These are phyloP conservation scores for Aaosphaeria arxii DNA, from an alignment of 2,329 filamentous ascomycete species.

Conservation along the genomic window DNA sequence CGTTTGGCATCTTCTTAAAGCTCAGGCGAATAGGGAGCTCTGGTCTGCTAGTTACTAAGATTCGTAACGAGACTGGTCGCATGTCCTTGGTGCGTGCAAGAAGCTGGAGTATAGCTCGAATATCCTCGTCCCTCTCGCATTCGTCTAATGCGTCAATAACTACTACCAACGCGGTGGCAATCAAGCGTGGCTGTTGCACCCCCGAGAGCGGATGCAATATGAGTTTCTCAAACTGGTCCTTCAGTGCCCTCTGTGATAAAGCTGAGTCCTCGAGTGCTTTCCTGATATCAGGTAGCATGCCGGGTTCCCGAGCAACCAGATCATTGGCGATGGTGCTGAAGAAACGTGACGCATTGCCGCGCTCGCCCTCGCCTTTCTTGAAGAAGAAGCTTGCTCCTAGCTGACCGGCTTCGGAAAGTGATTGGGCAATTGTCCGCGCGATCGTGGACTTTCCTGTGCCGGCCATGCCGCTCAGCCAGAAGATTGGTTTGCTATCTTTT, in stretches of 20 bases:
- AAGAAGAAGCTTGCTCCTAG: slow-evolving; percentile 7
- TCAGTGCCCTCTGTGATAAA: neutral
- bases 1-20: slow-evolving; percentile 15
- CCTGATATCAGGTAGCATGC: slow-evolving; percentile 4
- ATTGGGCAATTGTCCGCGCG: slow-evolving; percentile 9
- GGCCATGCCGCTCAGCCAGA: slow-evolving; percentile 23
- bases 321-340: slow-evolving; percentile 6
- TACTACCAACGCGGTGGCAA: neutral
- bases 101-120: slow-evolving; percentile 7
- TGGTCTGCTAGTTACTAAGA: slow-evolving; percentile 8
- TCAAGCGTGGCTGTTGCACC: neutral
- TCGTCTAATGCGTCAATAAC: slow-evolving; percentile 9
- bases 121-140: slow-evolving; percentile 5
- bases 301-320: neutral
- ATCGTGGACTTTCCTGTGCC: slow-evolving; percentile 24
- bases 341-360: slow-evolving; percentile 1
- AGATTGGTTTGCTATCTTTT: slow-evolving; percentile 11
- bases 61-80: slow-evolving; percentile 3
- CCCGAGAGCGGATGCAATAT: slow-evolving; percentile 2
- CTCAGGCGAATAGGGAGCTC: slow-evolving; percentile 17
- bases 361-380: slow-evolving; percentile 5
- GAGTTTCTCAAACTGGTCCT: slow-evolving; percentile 6
- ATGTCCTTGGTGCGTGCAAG: slow-evolving; percentile 9
- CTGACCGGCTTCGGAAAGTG: neutral
- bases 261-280: slow-evolving; percentile 4